Evolutionary conservation across 352 stramenopile species (phyloP).

Genomic region (Phytopythium litorale): DNA sequence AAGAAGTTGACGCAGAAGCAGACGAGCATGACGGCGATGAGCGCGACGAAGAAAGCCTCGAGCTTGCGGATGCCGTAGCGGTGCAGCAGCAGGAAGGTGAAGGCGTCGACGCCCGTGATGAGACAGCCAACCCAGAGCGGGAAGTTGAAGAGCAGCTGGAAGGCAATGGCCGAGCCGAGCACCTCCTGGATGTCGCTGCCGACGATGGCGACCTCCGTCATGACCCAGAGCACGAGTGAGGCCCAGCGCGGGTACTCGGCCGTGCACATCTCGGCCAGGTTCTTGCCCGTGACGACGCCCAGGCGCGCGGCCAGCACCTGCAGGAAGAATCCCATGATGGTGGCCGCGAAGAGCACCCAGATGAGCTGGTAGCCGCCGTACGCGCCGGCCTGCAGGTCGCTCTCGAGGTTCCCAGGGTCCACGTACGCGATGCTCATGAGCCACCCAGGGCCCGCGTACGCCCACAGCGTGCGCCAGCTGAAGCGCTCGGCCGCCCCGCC

Average conservation of each 20-base stretch:
- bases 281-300: constrained; percentile 89
- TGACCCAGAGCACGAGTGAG: constrained; percentile 85
- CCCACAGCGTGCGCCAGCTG: constrained; percentile 77
- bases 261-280: constrained; percentile 88
- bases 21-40: constrained; percentile 93
- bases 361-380: constrained; percentile 90
- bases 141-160: constrained; percentile 89
- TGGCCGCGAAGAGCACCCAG: constrained; percentile 90
- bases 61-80: constrained; percentile 92
- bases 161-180: constrained; percentile 89
- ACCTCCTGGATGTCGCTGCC: constrained; percentile 92
- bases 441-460: constrained; percentile 79
- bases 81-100: constrained; percentile 93
- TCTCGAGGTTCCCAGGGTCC: constrained; percentile 95
- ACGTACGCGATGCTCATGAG: constrained; percentile 96
- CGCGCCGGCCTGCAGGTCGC: constrained; percentile 91
- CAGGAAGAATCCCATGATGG: constrained; percentile 91
- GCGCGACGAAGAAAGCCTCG: constrained; percentile 89
- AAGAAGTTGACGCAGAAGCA: constrained; percentile 92
- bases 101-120: constrained; percentile 87
- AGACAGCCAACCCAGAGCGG: constrained; percentile 90
- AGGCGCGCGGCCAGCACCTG: constrained; percentile 91
- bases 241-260: constrained; percentile 72
- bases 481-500: constrained; percentile 15
- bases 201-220: constrained; percentile 93